phyloP scores from a whole-genome alignment of 768 basidiomycete species.

The Russula sp. region DNA sequence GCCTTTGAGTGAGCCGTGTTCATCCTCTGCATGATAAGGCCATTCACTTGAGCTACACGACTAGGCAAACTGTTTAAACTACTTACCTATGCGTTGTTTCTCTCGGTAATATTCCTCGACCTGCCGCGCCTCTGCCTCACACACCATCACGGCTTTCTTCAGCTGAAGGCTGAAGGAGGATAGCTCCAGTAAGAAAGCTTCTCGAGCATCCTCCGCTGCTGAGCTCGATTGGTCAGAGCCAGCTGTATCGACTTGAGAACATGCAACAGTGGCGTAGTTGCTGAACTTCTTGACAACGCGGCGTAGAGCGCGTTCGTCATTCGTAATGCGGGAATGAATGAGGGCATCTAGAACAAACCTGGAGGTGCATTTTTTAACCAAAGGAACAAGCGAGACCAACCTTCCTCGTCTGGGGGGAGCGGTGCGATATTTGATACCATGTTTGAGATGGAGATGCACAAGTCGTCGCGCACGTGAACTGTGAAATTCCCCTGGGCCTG shows the following conservation, averaged over 20 bases:
- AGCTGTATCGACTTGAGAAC: conserved; percentile 39
- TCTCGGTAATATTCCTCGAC: conserved; percentile 80
- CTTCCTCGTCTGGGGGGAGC: conserved; percentile 60
- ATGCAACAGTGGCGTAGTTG: conserved; percentile 55
- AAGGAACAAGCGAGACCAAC: conserved; percentile 28
- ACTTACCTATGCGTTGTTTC: conserved; percentile 63
- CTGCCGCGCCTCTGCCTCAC: conserved; percentile 80
- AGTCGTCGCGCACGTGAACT: too few species aligned
- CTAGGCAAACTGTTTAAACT: not conserved
- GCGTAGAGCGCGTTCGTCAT: conserved; percentile 74
- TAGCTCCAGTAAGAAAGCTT: conserved; percentile 73
- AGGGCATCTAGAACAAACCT: conserved; percentile 51
- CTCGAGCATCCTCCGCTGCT: conserved; percentile 62
- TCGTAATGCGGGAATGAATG: conserved; percentile 73
- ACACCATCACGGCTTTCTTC: conserved; percentile 76
- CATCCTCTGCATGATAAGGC: conserved; percentile 45
- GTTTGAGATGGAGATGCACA: not conserved
- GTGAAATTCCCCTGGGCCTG: too few species aligned
- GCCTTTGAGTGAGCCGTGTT: conserved; percentile 56
- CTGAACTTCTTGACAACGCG: conserved; percentile 81
- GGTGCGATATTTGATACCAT: conserved; percentile 35
- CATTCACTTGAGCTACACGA: conserved; percentile 14
- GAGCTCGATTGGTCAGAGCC: conserved; percentile 27
- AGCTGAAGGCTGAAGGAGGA: conserved; percentile 68
- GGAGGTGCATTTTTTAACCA: conserved; percentile 3